Conservation (phyloP, 75 land plant genomes). For the Pinus tabuliformis region DNA sequence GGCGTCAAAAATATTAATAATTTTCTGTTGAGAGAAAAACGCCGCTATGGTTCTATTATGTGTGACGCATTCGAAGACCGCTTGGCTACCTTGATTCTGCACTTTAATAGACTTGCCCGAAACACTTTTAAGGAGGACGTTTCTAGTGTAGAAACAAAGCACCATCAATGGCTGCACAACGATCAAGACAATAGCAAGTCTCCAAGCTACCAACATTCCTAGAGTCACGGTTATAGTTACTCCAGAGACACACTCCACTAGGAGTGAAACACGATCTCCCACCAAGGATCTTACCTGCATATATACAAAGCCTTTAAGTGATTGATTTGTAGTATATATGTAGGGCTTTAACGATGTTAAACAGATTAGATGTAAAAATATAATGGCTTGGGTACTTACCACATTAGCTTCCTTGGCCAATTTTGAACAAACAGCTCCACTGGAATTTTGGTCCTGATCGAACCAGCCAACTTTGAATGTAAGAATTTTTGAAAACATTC, state of each 20-base stretch:
- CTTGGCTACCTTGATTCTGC: constrained; percentile 41
- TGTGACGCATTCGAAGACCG: constrained; percentile 72
- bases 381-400: too few species aligned
- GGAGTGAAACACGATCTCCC: constrained; percentile 61
- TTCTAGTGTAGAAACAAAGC: constrained; percentile 52
- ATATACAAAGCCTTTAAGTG: too few species aligned
- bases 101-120: constrained; percentile 42
- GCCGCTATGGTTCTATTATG: constrained; percentile 67
- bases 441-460: too few species aligned
- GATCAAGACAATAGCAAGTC: constrained; percentile 74
- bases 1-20: constrained; percentile 42
- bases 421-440: too few species aligned
- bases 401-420: too few species aligned
- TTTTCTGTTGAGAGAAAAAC: constrained; percentile 58
- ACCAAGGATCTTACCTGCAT: constrained; percentile 59
- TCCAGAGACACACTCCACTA: constrained; percentile 61
- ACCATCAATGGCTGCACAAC: constrained; percentile 74
- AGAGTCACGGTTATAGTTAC: constrained; percentile 47
- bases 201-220: constrained; percentile 73
- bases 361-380: too few species aligned
- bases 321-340: too few species aligned
- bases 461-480: too few species aligned
- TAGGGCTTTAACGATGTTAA: too few species aligned
- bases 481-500: too few species aligned
- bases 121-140: constrained; percentile 53